Evolutionary conservation across 345 rosid genomes (phyloP).

Genomic region (Cardiospermum halicacabum): DNA sequence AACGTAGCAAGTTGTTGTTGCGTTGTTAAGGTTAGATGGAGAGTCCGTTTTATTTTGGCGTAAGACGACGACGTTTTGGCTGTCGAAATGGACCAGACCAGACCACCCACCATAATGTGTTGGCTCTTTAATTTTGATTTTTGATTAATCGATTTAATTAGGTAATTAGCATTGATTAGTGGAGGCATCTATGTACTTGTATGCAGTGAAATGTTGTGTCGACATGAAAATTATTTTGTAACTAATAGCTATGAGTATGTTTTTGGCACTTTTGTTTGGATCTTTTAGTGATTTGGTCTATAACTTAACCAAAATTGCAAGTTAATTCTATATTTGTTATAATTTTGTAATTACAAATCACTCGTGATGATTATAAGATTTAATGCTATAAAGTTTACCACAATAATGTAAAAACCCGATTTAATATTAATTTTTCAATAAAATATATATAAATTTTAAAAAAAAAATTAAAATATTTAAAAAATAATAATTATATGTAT

Average conservation of each 20-base stretch:
- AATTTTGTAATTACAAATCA: background rate
- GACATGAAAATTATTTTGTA: background rate
- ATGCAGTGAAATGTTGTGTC: background rate
- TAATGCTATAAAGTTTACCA: too few relatives aligned
- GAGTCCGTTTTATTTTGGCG: background rate
- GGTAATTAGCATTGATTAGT: background rate
- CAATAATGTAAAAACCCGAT: too few relatives aligned
- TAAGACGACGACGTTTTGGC: slow-evolving; percentile 11
- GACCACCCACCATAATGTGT: background rate
- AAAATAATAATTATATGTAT: too few relatives aligned
- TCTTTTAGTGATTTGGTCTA: background rate
- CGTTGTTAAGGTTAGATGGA: background rate
- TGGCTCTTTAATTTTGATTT: background rate
- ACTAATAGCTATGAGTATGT: background rate
- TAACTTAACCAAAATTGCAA: background rate
- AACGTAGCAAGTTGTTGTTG: background rate
- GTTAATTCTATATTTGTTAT: background rate
- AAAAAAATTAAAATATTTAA: too few relatives aligned
- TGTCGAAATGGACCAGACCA: background rate
- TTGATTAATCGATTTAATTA: background rate
- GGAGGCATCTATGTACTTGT: background rate
- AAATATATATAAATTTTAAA: too few relatives aligned
- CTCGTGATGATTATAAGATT: background rate
- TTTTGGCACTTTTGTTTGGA: background rate
- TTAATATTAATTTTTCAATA: too few relatives aligned